phyloP scores from a whole-genome alignment of 2,329 filamentous ascomycete genomes.

The Amauroascus niger region DNA sequence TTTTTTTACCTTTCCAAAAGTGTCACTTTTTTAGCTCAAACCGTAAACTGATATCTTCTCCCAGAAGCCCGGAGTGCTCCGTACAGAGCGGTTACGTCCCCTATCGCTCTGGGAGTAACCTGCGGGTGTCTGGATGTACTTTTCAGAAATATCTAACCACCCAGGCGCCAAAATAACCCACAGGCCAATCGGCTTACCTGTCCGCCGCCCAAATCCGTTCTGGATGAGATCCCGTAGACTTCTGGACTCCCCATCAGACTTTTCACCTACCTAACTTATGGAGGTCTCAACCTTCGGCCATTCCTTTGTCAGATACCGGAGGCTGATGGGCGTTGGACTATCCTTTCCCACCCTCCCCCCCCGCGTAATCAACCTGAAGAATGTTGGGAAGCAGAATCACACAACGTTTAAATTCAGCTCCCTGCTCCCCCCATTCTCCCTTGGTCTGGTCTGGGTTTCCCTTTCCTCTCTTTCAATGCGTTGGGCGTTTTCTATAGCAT shows the following conservation, averaged over 20 bases:
- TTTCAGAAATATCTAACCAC: not conserved
- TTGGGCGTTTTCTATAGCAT: not conserved
- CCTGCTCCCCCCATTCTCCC: not conserved
- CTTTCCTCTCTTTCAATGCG: not conserved
- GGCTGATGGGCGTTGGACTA: conserved; percentile 3
- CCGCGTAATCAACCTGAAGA: not conserved
- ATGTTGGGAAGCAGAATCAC: not conserved
- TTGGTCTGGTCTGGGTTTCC: not conserved
- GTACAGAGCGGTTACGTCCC: no score
- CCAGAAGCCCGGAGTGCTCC: no score
- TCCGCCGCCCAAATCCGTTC: not conserved
- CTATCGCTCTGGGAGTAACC: not conserved
- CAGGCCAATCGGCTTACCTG: conserved; percentile 1
- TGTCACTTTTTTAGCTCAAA: not conserved
- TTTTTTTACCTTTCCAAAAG: not conserved
- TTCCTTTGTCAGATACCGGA: conserved; percentile 10
- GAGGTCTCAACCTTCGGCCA: not conserved
- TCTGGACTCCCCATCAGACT: conserved; percentile 7
- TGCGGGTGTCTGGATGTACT: not conserved
- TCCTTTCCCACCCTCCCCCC: not conserved
- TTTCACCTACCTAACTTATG: not conserved
- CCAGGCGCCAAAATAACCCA: not conserved
- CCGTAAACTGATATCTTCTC: not conserved
- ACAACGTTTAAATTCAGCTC: conserved; percentile 7
- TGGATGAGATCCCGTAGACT: not conserved